Evolutionary conservation across 106 monocot genomes (phyloP).

Genomic region (Phalaenopsis aphrodite): DNA sequence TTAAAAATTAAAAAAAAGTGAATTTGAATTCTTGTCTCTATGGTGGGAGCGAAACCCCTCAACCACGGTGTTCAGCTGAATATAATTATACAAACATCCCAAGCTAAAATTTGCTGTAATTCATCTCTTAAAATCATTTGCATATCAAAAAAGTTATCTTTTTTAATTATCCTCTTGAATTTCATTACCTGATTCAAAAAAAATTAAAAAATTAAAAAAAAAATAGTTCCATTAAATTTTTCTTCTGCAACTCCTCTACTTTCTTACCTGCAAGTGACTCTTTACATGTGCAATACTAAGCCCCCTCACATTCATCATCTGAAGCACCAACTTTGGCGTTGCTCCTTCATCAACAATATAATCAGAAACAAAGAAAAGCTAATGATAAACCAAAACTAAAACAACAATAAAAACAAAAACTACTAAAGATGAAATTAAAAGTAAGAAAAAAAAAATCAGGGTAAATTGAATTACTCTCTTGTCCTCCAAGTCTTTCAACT

Average conservation of each 20-base stretch:
- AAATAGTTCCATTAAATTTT: neutral
- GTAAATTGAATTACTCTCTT: constrained; percentile 44
- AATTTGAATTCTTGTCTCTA: too few relatives aligned
- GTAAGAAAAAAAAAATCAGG: neutral
- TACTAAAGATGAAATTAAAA: neutral
- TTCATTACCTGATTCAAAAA: neutral
- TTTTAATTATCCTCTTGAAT: neutral
- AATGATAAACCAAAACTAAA: neutral
- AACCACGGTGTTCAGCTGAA: too few relatives aligned
- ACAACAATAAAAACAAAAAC: neutral
- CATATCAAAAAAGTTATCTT: neutral
- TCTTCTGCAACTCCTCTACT: neutral
- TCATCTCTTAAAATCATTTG: neutral
- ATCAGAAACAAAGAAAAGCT: neutral
- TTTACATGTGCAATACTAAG: constrained; percentile 50
- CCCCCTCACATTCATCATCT: constrained; percentile 52
- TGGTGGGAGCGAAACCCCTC: too few relatives aligned
- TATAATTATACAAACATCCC: neutral
- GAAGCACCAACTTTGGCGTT: constrained; percentile 53
- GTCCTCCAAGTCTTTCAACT: constrained; percentile 66
- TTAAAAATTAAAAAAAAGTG: too few relatives aligned
- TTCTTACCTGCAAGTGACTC: constrained; percentile 45
- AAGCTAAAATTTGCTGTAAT: neutral
- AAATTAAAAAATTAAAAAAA: neutral
- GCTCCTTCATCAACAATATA: constrained; percentile 28